phyloP scores from a whole-genome alignment of 1,139 yeast genomes.

The Pneumocystis murina region DNA sequence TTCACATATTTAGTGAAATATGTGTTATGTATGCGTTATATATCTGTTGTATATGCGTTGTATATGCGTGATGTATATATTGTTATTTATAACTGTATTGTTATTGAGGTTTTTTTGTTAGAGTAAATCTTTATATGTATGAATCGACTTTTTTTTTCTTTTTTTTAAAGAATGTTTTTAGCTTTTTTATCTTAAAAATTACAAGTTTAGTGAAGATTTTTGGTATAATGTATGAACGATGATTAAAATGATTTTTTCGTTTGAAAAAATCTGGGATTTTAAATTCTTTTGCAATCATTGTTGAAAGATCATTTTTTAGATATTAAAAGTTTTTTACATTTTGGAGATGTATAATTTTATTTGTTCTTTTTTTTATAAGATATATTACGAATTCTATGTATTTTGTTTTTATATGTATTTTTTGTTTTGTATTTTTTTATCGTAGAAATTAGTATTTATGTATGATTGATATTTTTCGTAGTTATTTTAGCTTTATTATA shows the following conservation, averaged over 20 bases:
- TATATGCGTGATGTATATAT: no score
- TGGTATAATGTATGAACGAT: conserved; percentile 81
- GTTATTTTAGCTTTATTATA: conserved; percentile 80
- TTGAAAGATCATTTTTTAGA: conserved; percentile 85
- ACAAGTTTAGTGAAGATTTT: conserved; percentile 9
- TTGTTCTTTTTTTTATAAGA: conserved; percentile 19
- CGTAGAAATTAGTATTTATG: conserved; percentile 34
- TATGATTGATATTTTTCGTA: conserved; percentile 88
- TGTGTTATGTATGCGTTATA: no score
- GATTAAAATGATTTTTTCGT: conserved; percentile 80
- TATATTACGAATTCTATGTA: conserved; percentile 55
- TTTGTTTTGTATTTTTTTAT: conserved; percentile 72
- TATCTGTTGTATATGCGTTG: no score
- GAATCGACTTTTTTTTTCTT: conserved; percentile 8
- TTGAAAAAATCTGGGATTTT: conserved; percentile 62
- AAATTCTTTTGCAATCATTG: conserved; percentile 84
- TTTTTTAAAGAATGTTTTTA: conserved; percentile 9
- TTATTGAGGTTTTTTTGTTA: conserved; percentile 3
- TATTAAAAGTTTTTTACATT: conserved; percentile 31
- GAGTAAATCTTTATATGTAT: conserved; percentile 9
- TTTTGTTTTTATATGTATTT: conserved; percentile 54
- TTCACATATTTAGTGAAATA: no score
- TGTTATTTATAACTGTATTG: no score
- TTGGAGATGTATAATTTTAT: background rate
- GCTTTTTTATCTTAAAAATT: conserved; percentile 10